Percentiles rank a stretch among this genome's conserved stretches.
These are phyloP conservation scores for Pestalotiopsis fici DNA, from an alignment of 2,329 filamentous ascomycete species.

Conservation along the genomic window DNA sequence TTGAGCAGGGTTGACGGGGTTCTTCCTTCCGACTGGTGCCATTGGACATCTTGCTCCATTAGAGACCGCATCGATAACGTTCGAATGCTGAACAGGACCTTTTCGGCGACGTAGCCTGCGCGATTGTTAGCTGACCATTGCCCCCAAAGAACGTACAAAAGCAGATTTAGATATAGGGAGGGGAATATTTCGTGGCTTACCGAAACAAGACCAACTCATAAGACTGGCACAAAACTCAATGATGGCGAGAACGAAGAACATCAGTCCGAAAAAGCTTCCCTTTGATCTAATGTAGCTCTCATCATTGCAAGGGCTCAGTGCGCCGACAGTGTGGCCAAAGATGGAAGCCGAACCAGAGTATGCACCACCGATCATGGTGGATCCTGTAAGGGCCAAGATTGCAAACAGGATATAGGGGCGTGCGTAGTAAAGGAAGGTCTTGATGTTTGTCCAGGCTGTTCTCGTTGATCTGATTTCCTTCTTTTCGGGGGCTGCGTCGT, in stretches of 20 bases:
- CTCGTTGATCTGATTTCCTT: conserved; percentile 13
- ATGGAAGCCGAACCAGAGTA: conserved; percentile 57
- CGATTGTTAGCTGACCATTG: not conserved
- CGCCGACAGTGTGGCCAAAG: conserved; percentile 52
- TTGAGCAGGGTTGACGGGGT: conserved; percentile 64
- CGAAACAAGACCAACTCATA: conserved; percentile 53
- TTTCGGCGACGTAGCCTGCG: conserved; percentile 58
- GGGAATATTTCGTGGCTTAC: not conserved
- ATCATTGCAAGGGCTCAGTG: conserved; percentile 50
- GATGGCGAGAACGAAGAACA: conserved; percentile 52
- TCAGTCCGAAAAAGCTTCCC: conserved; percentile 38
- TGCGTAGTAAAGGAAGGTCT: conserved; percentile 35
- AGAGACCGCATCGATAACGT: conserved; percentile 66
- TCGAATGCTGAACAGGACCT: conserved; percentile 63
- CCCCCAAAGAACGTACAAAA: too few relatives aligned
- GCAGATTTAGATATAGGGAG: not conserved
- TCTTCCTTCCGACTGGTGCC: conserved; percentile 68
- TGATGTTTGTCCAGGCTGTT: conserved; percentile 38
- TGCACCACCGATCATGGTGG: conserved; percentile 56
- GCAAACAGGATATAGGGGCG: conserved; percentile 40
- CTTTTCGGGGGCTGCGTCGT: conserved; percentile 11
- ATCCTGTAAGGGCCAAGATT: conserved; percentile 40
- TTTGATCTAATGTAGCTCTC: conserved; percentile 33
- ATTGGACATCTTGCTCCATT: conserved; percentile 67
- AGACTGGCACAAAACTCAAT: conserved; percentile 63